Conservation (phyloP, 306 rosid species). For the Malus sylvestris region DNA sequence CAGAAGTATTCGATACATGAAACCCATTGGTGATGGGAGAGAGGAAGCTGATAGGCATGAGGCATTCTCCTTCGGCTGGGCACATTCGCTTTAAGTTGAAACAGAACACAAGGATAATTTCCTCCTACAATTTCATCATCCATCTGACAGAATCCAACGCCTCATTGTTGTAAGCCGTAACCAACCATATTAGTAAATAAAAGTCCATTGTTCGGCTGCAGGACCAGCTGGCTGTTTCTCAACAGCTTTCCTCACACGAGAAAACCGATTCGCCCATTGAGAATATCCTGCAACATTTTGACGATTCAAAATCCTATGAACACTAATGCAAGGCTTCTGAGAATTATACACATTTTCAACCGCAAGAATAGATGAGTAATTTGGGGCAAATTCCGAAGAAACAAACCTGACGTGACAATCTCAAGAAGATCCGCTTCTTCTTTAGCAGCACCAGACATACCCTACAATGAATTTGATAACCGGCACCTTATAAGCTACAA, state of each 20-base stretch:
- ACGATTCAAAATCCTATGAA: neutral
- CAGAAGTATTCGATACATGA: too few relatives aligned
- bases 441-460: slow-evolving; percentile 22
- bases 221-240: slow-evolving; percentile 4
- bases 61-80: too few relatives aligned
- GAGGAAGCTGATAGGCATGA: too few relatives aligned
- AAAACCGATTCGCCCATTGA: slow-evolving; percentile 62
- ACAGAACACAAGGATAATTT: too few relatives aligned
- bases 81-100: too few relatives aligned
- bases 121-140: too few relatives aligned
- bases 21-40: too few relatives aligned
- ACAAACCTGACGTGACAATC: slow-evolving; percentile 55
- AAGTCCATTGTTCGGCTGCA: too few relatives aligned
- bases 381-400: neutral
- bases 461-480: slow-evolving; percentile 39
- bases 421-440: slow-evolving; percentile 66
- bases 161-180: too few relatives aligned
- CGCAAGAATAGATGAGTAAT: neutral
- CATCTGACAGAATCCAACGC: too few relatives aligned
- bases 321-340: neutral
- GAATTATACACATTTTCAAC: neutral
- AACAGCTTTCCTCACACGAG: slow-evolving; percentile 46
- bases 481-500: neutral
- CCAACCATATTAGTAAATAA: too few relatives aligned
- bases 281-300: slow-evolving; percentile 49